Evolutionary conservation across 2,329 filamentous ascomycete genomes (phyloP), one percentile per base, ranked within the genome.

Genomic region (Alternaria consortialis): DNA sequence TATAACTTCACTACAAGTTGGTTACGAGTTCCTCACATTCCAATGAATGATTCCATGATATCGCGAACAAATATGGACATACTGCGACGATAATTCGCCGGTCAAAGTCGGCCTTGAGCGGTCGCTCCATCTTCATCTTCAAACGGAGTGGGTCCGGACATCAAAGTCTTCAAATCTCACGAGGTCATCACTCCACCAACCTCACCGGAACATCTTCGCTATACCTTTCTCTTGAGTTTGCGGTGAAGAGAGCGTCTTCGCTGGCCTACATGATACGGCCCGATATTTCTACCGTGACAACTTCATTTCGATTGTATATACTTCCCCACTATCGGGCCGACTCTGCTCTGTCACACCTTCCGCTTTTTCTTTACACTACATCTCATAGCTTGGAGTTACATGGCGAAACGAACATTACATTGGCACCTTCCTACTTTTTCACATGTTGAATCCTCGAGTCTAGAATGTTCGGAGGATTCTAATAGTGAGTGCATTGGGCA

Each of bases 1-100:
- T 93, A 36, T 81, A 70, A 59, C 56, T 34, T 48, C 12, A 13
- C 50, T 13, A 15, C 55, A 47, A 42, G 27, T 11, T 36, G 29
- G 46, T 29, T 43, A 31, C 36, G 13, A 15, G 11, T 36, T 31
- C 51, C n/a, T 36, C 36, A 6, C 37, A 15, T 5, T 11, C 34
- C 7, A 17, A 6, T n/a, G 13, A 37, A 6, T 23, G n/a, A 6
- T 23, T 36, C 31, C 25, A 15, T 23, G 20, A 9, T 29, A 39
- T 15, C 32, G 32, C 36, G 13, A 58, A 48, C 42, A 52, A 56
- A 47, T 25, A 39, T 25, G 29, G 48, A 27, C n/a, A 37, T 56
- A 31, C 37, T 29, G 34, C 34, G 17, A 39, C 36, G 44, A 43
- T 39, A 57, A 13, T 39, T 43, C 59, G 54, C 55, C 65, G 63